Evolutionary conservation across 768 basidiomycete species (phyloP).

Genomic region (Suillus placidus): DNA sequence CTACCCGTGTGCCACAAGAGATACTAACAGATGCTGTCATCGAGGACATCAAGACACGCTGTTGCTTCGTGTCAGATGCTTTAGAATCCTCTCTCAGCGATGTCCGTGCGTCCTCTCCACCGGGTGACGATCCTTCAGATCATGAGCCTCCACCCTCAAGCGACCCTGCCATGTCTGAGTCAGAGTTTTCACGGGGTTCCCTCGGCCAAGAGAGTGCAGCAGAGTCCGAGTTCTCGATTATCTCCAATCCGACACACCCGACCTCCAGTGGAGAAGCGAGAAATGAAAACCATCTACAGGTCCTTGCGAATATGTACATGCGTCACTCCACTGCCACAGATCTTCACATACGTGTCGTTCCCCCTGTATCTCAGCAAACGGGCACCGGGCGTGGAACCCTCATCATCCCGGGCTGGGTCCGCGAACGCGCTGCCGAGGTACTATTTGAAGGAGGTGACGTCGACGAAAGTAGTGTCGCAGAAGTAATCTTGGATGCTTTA

Average conservation of each 20-base stretch:
- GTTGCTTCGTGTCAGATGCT: constrained; percentile 80
- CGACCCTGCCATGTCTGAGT: constrained; percentile 67
- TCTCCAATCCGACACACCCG: constrained; percentile 46
- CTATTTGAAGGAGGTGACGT: constrained; percentile 89
- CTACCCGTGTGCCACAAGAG: constrained; percentile 73
- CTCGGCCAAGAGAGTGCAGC: constrained; percentile 53
- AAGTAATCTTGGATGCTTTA: constrained; percentile 76
- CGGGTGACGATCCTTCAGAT: constrained; percentile 39
- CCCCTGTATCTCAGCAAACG: constrained; percentile 64
- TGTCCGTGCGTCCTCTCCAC: constrained; percentile 36
- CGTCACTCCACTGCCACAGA: constrained; percentile 80
- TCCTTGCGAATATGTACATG: constrained; percentile 69
- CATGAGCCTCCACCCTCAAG: constrained; percentile 48
- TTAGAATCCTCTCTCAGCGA: constrained; percentile 44
- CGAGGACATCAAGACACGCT: constrained; percentile 88
- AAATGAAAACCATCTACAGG: constrained; percentile 47
- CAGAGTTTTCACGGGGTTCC: constrained; percentile 60
- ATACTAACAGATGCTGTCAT: constrained; percentile 79
- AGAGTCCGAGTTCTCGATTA: constrained; percentile 59
- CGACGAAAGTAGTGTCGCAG: constrained; percentile 83
- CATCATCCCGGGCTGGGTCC: constrained; percentile 91
- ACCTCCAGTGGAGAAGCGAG: constrained; percentile 20
- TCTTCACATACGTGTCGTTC: constrained; percentile 66
- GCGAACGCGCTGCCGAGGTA: constrained; percentile 89
- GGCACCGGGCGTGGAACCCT: constrained; percentile 79